phyloP scores from a whole-genome alignment of 2,329 filamentous ascomycete genomes.

The Pseudofabraea citricarpa region DNA sequence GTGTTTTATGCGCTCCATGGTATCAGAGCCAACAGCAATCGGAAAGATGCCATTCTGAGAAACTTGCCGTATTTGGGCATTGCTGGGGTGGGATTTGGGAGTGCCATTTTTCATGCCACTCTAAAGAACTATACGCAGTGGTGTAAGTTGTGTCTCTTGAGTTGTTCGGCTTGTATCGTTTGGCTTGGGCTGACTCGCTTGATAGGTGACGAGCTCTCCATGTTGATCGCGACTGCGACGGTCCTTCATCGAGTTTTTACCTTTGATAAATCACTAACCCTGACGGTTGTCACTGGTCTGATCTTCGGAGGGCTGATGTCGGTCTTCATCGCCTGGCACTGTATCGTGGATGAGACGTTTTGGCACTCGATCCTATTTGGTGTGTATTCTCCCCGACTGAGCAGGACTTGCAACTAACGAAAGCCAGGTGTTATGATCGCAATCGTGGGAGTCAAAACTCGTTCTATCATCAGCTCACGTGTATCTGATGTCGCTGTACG shows the following conservation, averaged over 20 bases:
- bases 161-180: not conserved
- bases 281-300: constrained; percentile 33
- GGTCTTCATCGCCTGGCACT: constrained; percentile 36
- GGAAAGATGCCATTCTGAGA: constrained; percentile 23
- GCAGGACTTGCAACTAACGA: not conserved
- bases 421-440: constrained; percentile 18
- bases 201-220: constrained; percentile 50
- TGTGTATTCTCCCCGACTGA: not conserved
- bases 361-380: constrained; percentile 23
- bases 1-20: constrained; percentile 25
- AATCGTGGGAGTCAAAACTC: constrained; percentile 19
- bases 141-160: constrained; percentile 26
- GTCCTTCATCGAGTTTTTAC: constrained; percentile 44
- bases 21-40: constrained; percentile 21
- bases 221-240: constrained; percentile 47
- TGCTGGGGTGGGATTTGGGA: constrained; percentile 36
- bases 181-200: constrained; percentile 18
- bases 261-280: constrained; percentile 33
- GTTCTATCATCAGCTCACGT: constrained; percentile 20
- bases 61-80: constrained; percentile 37
- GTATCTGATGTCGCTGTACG: constrained; percentile 17
- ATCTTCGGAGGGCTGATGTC: constrained; percentile 36
- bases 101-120: constrained; percentile 37
- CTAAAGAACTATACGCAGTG: constrained; percentile 41
- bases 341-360: constrained; percentile 19